Evolutionary conservation across 2,329 filamentous ascomycete genomes (phyloP), one percentile per base, ranked within the genome.

Genomic region (Colletotrichum sp.): DNA sequence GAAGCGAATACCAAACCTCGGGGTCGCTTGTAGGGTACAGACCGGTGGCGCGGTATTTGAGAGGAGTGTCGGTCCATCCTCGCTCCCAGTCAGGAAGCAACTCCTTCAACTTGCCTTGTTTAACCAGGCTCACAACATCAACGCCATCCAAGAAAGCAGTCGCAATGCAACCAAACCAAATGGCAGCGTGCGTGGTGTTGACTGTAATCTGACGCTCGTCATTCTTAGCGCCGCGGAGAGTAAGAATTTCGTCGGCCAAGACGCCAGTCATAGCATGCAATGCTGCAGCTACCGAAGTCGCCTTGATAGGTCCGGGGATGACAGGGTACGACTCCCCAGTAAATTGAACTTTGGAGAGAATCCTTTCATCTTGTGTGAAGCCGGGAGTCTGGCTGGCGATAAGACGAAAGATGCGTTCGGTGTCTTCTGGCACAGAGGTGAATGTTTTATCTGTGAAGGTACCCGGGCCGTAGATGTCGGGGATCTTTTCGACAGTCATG

Each of bases 1-100:
- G 88, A 1, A 91, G 82, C 13, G 87, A 87, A 78, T 89, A 91
- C 86, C 87, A 89, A 1, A 86, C 84, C 1, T 83, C 82, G 0
- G 83, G 80, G 39, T 87, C 81, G n/a, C 83, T 85, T 1, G 89
- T 90, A 9, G 85, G 86, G 76, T 90, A 90, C 61, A 89, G 84
- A 3, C 84, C 86, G 9, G 86, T 87, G 6, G 84, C 80, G 21
- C 88, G 84, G 59, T 84, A 85, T 36, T 83, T 83, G 64, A 88
- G 79, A 0, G 84, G 79, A 13, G 72, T 74, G 67, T 71, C 72
- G 16, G 68, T 74, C 72, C 72, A 74, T 28, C 72, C 72, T 13
- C n/a, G 60, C 39, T 74, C 72, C 68, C 68, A 74, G 4, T 74
- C 61, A 4, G 72, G 72, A 18, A 74, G 52, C 39, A 74, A 39